Evolutionary conservation across 2,329 filamentous ascomycete genomes (phyloP), one percentile per base, ranked within the genome.

Genomic region (Fusarium sp.): DNA sequence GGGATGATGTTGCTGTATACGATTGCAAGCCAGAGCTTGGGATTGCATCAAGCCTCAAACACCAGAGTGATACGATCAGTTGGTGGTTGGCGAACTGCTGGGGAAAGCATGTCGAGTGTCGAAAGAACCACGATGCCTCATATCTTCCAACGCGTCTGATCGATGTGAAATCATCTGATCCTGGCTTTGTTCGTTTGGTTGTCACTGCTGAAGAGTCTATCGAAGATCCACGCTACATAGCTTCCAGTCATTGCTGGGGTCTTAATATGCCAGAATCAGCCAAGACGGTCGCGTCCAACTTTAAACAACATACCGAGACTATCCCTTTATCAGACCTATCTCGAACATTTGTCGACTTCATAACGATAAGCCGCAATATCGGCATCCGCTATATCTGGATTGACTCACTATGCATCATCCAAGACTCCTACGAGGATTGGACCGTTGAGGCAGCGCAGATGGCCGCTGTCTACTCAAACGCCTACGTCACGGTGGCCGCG

Each of bases 391-490:
- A 67, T 10, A 5, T 67, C 4, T 67, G 64, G 64, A 67, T 67
- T 2, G 64, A 67, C 14, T 54, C 58, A 0, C 20, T 67, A 0
- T 67, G 64, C 14, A 67, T 67, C 23, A 11, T 67, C 2, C 64
- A 67, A 4, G 64, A 67, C 6, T 61, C 64, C 1, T 40, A 23
- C 1, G 20, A 54, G 4, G 64, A 67, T 10, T 67, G 64, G 64
- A 18, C 31, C 4, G 8, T 18, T 1, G 64, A 67, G 18, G 58
- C 64, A 4, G 31, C 64, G 4, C 27, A 31, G 23, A 67, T 64
- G 64, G 64, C 57, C 3, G 36, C 51, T 4, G 53, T 67, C 4
- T 67, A 67, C 23, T 40, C 64, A 5, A 67, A 64, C 10, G 51
- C 64, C 0, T 40, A 42, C 2, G 34, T 67, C 1, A 67, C 64